A percentile compares a stretch with the other conserved stretches of the same genome.
phyloP scores from a whole-genome alignment of 805 yeast species.

The Cyberlindnera galapagoensis region DNA sequence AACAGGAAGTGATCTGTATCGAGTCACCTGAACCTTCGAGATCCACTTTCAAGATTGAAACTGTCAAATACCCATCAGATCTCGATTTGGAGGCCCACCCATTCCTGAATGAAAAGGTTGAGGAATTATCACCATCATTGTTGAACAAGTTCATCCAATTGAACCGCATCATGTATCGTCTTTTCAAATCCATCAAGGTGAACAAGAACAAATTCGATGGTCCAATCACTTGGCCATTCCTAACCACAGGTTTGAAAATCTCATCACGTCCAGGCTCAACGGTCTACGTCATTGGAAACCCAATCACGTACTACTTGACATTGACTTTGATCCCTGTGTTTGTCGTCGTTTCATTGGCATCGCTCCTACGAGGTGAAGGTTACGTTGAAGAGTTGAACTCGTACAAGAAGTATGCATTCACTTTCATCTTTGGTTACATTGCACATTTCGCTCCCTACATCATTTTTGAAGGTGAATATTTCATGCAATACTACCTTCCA shows the following conservation, averaged over 20 bases:
- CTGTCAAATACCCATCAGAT: conserved; percentile 31
- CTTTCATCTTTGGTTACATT: conserved; percentile 44
- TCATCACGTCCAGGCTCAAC: conserved; percentile 38
- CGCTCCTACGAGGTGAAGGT: conserved; percentile 22
- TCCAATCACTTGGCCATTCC: conserved; percentile 61
- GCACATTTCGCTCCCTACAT: conserved; percentile 54
- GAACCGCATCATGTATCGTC: conserved; percentile 13
- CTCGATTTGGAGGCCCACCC: conserved; percentile 20
- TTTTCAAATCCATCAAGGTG: conserved; percentile 13
- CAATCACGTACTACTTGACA: conserved; percentile 47
- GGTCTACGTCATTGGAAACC: conserved; percentile 61
- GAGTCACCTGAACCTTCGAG: conserved; percentile 62
- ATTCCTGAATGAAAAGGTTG: conserved; percentile 4
- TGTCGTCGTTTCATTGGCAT: conserved; percentile 14
- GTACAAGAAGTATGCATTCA: conserved; percentile 21
- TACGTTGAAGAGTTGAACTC: conserved; percentile 5
- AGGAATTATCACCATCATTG: conserved; percentile 4
- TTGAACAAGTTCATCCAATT: conserved; percentile 19
- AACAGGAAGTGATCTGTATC: conserved; percentile 85
- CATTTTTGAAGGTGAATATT: conserved; percentile 25
- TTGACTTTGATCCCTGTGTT: conserved; percentile 27
- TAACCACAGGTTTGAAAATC: conserved; percentile 52
- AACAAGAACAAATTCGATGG: conserved; percentile 26
- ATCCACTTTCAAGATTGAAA: conserved; percentile 71
- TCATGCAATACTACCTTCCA: conserved; percentile 43